Conservation (phyloP, 768 basidiomycete genomes). For the Lactarius hengduanensis region DNA sequence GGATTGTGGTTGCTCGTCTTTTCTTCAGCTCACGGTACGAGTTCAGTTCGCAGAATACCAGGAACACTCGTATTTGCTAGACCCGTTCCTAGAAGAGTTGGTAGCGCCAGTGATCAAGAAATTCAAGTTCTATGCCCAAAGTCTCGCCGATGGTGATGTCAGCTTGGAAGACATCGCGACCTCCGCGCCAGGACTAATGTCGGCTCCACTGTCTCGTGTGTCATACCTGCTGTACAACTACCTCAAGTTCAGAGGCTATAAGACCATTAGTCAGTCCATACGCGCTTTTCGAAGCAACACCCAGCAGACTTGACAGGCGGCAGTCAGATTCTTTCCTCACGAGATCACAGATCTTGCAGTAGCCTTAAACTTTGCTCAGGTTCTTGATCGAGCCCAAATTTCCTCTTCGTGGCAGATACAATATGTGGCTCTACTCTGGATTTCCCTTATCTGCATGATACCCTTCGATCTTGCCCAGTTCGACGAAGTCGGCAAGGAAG, state of each 20-base stretch:
- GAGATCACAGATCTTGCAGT: constrained; percentile 79
- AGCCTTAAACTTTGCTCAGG: constrained; percentile 62
- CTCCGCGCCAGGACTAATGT: constrained; percentile 35
- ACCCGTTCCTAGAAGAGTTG: constrained; percentile 81
- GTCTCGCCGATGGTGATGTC: constrained; percentile 23
- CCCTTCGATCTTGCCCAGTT: constrained; percentile 91
- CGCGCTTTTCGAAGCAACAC: constrained; percentile 10
- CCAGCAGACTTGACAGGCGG: constrained; percentile 15
- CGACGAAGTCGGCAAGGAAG: constrained; percentile 55
- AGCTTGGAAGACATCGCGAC: constrained; percentile 27
- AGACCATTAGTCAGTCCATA: constrained; percentile 75
- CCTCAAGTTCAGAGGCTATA: constrained; percentile 86
- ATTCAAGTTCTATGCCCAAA: constrained; percentile 55
- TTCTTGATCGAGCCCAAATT: constrained; percentile 43
- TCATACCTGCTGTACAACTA: constrained; percentile 71
- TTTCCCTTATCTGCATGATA: constrained; percentile 91
- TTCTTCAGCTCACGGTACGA: constrained; percentile 12
- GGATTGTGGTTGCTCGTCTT: neutral
- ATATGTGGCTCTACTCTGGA: constrained; percentile 85
- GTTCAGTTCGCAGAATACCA: constrained; percentile 83
- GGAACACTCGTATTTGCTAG: constrained; percentile 89
- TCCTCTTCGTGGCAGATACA: constrained; percentile 71
- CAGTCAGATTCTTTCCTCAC: constrained; percentile 94
- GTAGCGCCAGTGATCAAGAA: constrained; percentile 69
- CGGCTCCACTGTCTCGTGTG: constrained; percentile 44